These are phyloP conservation scores for Penicillium janthinellum DNA, from an alignment of 2,329 filamentous ascomycete genomes.

Conservation along the genomic window DNA sequence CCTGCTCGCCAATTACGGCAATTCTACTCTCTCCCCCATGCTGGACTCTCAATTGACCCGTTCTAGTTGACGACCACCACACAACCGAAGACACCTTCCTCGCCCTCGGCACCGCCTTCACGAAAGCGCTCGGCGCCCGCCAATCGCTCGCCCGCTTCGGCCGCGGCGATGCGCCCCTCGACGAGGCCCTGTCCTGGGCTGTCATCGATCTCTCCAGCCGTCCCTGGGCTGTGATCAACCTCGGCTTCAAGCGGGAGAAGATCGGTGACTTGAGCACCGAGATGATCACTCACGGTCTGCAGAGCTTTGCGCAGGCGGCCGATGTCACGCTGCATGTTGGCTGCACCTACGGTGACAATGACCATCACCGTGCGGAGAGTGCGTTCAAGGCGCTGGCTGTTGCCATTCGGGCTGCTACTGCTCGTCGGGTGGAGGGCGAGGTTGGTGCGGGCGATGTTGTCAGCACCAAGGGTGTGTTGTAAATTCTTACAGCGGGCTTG, in stretches of 20 bases:
- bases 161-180: slow-evolving; percentile 86
- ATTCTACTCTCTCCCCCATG: not conserved
- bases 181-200: slow-evolving; percentile 90
- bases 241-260: slow-evolving; percentile 86
- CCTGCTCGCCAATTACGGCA: not conserved
- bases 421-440: slow-evolving; percentile 71
- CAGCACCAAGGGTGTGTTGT: slow-evolving; percentile 92
- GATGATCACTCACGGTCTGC: slow-evolving; percentile 95
- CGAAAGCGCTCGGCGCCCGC: slow-evolving; percentile 73
- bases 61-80: slow-evolving; percentile 92
- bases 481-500: slow-evolving; percentile 10
- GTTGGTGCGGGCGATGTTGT: slow-evolving; percentile 88
- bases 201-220: slow-evolving; percentile 95
- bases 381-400: slow-evolving; percentile 96
- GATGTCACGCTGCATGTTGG: slow-evolving; percentile 95
- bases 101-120: slow-evolving; percentile 84
- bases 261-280: slow-evolving; percentile 91
- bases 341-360: slow-evolving; percentile 85
- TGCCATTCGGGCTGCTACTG: slow-evolving; percentile 76
- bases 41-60: not conserved
- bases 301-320: slow-evolving; percentile 90
- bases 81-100: slow-evolving; percentile 95
- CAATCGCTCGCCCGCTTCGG: slow-evolving; percentile 88
- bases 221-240: slow-evolving; percentile 78
- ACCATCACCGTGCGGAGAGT: slow-evolving; percentile 94